Evolutionary conservation across 2,329 filamentous ascomycete genomes (phyloP).

Genomic region (Mycosphaerella sp.): DNA sequence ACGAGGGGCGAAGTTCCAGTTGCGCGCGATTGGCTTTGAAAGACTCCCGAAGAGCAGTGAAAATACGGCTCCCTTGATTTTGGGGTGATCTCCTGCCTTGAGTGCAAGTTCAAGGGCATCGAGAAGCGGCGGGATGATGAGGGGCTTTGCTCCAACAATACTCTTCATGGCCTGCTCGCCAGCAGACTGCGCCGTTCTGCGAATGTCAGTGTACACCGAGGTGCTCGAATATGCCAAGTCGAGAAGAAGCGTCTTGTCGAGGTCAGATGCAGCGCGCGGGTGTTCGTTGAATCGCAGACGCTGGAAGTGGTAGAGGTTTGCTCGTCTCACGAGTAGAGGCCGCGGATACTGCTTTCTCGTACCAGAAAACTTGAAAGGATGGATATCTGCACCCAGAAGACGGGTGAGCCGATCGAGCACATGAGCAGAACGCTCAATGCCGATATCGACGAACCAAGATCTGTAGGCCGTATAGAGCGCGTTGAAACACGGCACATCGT

Average conservation of each 20-base stretch:
- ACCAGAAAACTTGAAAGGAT: constrained; percentile 91
- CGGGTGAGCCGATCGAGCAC: constrained; percentile 80
- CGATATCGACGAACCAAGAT: constrained; percentile 96
- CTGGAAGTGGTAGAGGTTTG: constrained; percentile 90
- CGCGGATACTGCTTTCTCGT: constrained; percentile 87
- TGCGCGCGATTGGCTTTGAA: constrained; percentile 76
- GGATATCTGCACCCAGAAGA: constrained; percentile 77
- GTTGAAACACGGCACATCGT: constrained; percentile 94
- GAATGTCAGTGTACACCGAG: constrained; percentile 89
- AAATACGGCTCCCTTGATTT: constrained; percentile 92
- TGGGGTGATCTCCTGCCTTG: constrained; percentile 71
- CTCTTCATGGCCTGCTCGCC: constrained; percentile 91
- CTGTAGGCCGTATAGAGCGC: constrained; percentile 86
- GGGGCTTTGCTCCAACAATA: constrained; percentile 75
- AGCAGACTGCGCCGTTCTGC: constrained; percentile 85
- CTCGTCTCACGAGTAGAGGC: constrained; percentile 83
- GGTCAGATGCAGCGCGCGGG: constrained; percentile 77
- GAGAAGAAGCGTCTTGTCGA: constrained; percentile 77
- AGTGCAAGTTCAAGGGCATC: constrained; percentile 71
- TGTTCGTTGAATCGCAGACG: constrained; percentile 91
- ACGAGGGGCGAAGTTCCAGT: constrained; percentile 93
- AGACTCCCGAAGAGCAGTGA: constrained; percentile 83
- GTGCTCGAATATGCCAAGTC: constrained; percentile 86
- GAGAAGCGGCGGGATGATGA: constrained; percentile 85
- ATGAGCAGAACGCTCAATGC: constrained; percentile 90